These are phyloP conservation scores for Epichloe hybrida DNA, from an alignment of 2,329 filamentous ascomycete species.

Conservation along the genomic window DNA sequence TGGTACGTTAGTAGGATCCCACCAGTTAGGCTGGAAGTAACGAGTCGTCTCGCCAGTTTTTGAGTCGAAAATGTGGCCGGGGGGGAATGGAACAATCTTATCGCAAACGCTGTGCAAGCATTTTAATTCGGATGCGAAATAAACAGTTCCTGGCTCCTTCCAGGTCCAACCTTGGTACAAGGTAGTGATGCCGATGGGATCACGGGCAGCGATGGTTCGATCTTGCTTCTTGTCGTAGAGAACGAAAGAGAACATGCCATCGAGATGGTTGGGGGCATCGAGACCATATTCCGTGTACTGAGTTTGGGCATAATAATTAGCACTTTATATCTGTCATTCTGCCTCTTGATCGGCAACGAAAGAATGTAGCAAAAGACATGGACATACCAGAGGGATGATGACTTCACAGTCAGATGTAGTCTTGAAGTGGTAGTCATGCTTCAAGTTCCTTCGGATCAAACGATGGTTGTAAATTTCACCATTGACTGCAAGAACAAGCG, in stretches of 20 bases:
- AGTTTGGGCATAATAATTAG: background rate
- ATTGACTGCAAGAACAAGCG: slow-evolving; percentile 88
- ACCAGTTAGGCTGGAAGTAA: slow-evolving; percentile 90
- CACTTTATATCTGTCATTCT: background rate
- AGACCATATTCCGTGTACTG: too few species aligned
- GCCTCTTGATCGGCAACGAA: background rate
- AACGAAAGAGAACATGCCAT: too few species aligned
- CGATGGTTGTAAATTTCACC: slow-evolving; percentile 99
- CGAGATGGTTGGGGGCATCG: too few species aligned
- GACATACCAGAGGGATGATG: slow-evolving; percentile 82
- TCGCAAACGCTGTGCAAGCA: slow-evolving; percentile 88
- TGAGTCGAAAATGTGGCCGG: slow-evolving; percentile 87
- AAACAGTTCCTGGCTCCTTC: slow-evolving; percentile 68
- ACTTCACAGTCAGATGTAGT: slow-evolving; percentile 98
- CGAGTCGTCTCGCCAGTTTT: slow-evolving; percentile 71
- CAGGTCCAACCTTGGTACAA: slow-evolving; percentile 94
- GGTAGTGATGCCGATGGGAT: slow-evolving; percentile 93
- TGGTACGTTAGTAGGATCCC: slow-evolving; percentile 69
- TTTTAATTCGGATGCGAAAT: slow-evolving; percentile 96
- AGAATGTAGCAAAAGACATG: background rate
- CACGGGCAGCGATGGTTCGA: slow-evolving; percentile 53
- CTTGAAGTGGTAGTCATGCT: slow-evolving; percentile 87
- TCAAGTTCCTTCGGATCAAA: slow-evolving; percentile 75
- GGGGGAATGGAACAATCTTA: slow-evolving; percentile 87
- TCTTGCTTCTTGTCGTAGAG: too few species aligned